Evolutionary conservation across 2,329 filamentous ascomycete species (phyloP).

Genomic region (Trichoderma sp.): DNA sequence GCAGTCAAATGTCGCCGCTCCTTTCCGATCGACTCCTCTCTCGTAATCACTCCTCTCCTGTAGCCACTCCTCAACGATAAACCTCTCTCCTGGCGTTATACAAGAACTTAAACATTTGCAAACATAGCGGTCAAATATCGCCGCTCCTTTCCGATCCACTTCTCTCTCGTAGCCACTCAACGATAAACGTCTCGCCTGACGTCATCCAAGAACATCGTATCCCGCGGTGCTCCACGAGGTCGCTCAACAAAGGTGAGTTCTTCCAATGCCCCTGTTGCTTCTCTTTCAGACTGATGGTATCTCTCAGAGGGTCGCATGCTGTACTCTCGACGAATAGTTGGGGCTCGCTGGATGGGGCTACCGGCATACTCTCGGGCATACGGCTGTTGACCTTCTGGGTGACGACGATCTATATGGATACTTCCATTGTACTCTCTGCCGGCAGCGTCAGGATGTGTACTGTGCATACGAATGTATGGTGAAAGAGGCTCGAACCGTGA

Average conservation of each 20-base stretch:
- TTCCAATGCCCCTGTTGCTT: conserved; percentile 29
- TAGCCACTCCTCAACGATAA: no score
- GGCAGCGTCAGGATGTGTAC: conserved; percentile 38
- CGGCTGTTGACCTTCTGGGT: conserved; percentile 30
- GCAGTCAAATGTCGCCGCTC: no score
- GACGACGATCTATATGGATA: conserved; percentile 29
- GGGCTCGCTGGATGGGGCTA: conserved; percentile 26
- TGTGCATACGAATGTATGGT: conserved; percentile 45
- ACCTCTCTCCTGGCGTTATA: no score
- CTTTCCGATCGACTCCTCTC: no score
- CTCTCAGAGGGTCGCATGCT: conserved; percentile 43
- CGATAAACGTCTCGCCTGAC: conserved; percentile 37
- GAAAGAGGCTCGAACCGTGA: conserved; percentile 41
- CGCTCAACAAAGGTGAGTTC: conserved; percentile 46
- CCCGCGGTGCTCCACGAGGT: conserved; percentile 40
- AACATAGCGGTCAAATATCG: neutral
- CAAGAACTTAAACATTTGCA: neutral
- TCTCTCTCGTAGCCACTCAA: conserved; percentile 20
- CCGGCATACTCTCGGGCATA: conserved; percentile 33
- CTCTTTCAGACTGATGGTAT: conserved; percentile 40
- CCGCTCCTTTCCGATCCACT: neutral
- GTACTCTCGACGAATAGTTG: conserved; percentile 33
- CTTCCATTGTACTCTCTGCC: conserved; percentile 30
- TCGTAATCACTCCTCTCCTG: no score
- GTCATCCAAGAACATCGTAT: conserved; percentile 46